phyloP scores from a whole-genome alignment of 176 grass and related monocot genomes.

The Triticum turgidum region DNA sequence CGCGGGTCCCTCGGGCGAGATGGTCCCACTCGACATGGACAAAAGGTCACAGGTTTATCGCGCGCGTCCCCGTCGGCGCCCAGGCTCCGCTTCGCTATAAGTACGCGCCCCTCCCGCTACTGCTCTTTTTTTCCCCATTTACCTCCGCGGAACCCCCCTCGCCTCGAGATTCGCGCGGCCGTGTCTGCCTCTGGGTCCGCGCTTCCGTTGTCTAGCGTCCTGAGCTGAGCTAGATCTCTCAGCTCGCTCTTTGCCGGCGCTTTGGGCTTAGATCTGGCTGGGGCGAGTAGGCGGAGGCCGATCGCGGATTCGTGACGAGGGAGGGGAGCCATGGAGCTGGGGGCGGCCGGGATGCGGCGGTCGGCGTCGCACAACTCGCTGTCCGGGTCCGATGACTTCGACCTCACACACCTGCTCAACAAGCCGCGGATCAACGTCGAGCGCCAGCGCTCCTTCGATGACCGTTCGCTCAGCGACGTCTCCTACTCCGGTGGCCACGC shows the following conservation, averaged over 20 bases:
- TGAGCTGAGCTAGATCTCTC: constrained; percentile 36
- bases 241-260: constrained; percentile 33
- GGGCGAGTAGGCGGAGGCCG: not conserved
- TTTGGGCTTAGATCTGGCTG: constrained; percentile 34
- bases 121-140: not conserved
- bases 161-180: constrained; percentile 49
- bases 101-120: not conserved
- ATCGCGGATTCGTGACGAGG: not conserved
- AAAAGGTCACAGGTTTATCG: not conserved
- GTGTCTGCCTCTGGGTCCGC: constrained; percentile 16
- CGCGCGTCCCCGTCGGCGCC: not conserved
- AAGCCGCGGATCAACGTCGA: constrained; percentile 69
- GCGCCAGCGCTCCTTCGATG: constrained; percentile 75
- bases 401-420: constrained; percentile 61
- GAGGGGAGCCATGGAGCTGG: constrained; percentile 32
- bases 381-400: constrained; percentile 62
- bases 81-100: not conserved
- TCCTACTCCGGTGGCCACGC: constrained; percentile 51
- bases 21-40: not conserved
- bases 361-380: constrained; percentile 58
- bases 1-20: not conserved
- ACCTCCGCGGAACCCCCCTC: not conserved
- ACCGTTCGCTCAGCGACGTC: constrained; percentile 71
- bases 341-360: constrained; percentile 42
- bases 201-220: not conserved